These are phyloP conservation scores for Batrachochytrium dendrobatidis DNA, from an alignment of 371 early-diverging fungal species.

Conservation along the genomic window DNA sequence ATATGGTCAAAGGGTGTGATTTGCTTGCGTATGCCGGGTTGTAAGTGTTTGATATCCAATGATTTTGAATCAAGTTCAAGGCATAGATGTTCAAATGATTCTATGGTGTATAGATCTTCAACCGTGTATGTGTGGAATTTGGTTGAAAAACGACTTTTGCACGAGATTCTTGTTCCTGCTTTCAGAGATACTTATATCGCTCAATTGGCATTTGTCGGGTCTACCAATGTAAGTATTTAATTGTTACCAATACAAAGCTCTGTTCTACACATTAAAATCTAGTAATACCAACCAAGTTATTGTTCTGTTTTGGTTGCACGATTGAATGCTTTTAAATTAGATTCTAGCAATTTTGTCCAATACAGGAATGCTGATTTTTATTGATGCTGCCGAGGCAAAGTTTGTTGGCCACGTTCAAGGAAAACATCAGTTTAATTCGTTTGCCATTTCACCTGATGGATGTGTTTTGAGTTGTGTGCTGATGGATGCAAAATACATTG, in stretches of 20 bases:
- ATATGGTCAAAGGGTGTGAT: slow-evolving; percentile 31
- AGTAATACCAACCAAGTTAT: neutral
- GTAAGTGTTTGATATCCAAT: slow-evolving; percentile 15
- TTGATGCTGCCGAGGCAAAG: slow-evolving; percentile 33
- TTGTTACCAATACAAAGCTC: too few relatives aligned
- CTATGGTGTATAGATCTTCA: slow-evolving; percentile 15
- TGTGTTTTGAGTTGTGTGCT: slow-evolving; percentile 27
- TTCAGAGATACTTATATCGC: slow-evolving; percentile 23
- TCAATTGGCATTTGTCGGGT: slow-evolving; percentile 38
- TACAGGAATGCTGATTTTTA: slow-evolving; percentile 31
- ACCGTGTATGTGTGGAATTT: slow-evolving; percentile 40
- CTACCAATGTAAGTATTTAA: slow-evolving; percentile 20
- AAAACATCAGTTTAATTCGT: slow-evolving; percentile 34
- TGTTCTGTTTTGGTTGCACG: neutral
- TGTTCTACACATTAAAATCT: too few relatives aligned
- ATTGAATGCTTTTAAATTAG: slow-evolving; percentile 15
- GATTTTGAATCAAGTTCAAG: neutral
- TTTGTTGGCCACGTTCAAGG: slow-evolving; percentile 34
- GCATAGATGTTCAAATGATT: neutral
- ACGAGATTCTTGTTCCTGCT: slow-evolving; percentile 36
- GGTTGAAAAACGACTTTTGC: slow-evolving; percentile 33
- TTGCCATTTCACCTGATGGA: slow-evolving; percentile 40
- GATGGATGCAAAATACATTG: slow-evolving; percentile 21
- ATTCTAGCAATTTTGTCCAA: slow-evolving; percentile 33
- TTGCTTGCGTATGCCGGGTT: slow-evolving; percentile 31